Evolutionary conservation across 768 basidiomycete genomes (phyloP), one percentile per base, ranked within the genome.

Genomic region (Mycena albidolilacea): DNA sequence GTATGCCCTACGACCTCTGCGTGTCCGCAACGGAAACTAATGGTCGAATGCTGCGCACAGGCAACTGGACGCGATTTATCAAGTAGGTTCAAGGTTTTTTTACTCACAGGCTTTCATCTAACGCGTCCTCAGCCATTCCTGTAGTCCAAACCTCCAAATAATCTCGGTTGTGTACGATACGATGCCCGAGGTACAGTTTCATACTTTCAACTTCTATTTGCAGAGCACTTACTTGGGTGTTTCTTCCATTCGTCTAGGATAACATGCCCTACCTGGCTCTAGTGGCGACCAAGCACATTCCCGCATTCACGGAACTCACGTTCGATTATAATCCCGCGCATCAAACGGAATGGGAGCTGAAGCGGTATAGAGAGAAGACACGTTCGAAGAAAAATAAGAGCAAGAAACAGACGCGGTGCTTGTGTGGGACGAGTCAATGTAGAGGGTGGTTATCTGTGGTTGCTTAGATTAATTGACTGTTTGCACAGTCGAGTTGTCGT

Each of bases 21-120:
- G 37, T 21, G 37, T 19, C 61, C 11, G 19, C 61, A 50, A 9
- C 39, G 23, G 43, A 39, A 9, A 55, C 78, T 66, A 75, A 55
- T 30, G 5, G 39, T 17, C 46, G 46, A 57, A 62, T 61, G 35
- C 35, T 66, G 17, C 39, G 3, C 30, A 30, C 72, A 93, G 92
- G 93, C 8, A 94, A 93, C 75, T 94, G 93, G 93, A 91, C 92
- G 9, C 87, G 92, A 5, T 94, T 93, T 72, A 83, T 93, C 41
- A 94, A 70, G 90, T 79, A 12, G 37, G 23, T 43, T 50, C 48
- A 15, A 43, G 50, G 37, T 17, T n/a, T 23, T 38, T 21, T 35
- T 10, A 69, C 44, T 44, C 41, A 39, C 15, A 5, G 12, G 43
- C 67, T 12, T 57, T 57, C 57, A 17, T 30, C 72, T 46, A 77